These are phyloP conservation scores for Brassica carinata DNA, from an alignment of 345 rosid genomes.

Conservation along the genomic window DNA sequence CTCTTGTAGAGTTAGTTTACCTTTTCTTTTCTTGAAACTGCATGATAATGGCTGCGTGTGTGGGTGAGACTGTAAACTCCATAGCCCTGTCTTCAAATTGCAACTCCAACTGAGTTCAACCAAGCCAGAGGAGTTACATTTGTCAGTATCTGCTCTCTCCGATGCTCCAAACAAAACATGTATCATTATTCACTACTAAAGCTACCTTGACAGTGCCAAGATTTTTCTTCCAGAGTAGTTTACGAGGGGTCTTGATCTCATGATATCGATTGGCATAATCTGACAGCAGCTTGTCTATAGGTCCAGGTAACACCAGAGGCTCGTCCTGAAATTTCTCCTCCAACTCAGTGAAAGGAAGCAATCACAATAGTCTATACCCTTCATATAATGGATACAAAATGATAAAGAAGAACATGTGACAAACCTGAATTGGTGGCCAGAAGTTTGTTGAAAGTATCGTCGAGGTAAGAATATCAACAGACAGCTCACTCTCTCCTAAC, in stretches of 20 bases:
- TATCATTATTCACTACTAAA: background rate
- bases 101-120: conserved; percentile 72
- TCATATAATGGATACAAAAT: background rate
- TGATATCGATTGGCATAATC: conserved; percentile 82
- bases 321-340: conserved; percentile 67
- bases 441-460: conserved; percentile 91
- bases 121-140: conserved; percentile 3
- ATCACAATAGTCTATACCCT: conserved; percentile 3
- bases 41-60: conserved; percentile 92
- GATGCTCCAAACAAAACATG: conserved; percentile 4
- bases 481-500: conserved; percentile 48
- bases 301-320: conserved; percentile 67
- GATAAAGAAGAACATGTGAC: background rate
- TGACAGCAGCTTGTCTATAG: conserved; percentile 69
- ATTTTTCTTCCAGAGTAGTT: conserved; percentile 96
- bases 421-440: conserved; percentile 98
- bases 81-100: conserved; percentile 83
- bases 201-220: conserved; percentile 92
- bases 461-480: conserved; percentile 70
- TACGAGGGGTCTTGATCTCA: conserved; percentile 92
- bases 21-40: conserved; percentile 91
- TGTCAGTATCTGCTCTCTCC: background rate
- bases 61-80: conserved; percentile 84
- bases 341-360: background rate
- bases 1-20: conserved; percentile 39